A percentile compares a stretch with the other conserved stretches of the same genome.
These are phyloP conservation scores for Oryza glaberrima DNA, from an alignment of 176 grass and related monocot genomes.

Conservation along the genomic window DNA sequence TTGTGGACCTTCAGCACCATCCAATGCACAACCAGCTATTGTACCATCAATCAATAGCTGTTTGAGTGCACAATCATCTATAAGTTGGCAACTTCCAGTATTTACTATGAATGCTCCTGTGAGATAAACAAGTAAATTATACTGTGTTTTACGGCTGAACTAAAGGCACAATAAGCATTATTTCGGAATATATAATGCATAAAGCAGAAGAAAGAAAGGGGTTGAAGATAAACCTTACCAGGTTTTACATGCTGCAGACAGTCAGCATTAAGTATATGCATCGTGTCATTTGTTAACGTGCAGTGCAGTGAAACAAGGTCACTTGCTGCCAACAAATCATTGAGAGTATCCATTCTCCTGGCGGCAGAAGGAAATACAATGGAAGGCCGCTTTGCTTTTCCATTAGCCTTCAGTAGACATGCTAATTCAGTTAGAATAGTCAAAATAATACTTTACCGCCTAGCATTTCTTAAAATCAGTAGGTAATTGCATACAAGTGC, in stretches of 20 bases:
- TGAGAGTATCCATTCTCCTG: slow-evolving; percentile 96
- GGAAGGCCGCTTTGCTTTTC: slow-evolving; percentile 62
- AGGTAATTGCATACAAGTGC: neutral
- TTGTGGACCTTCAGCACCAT: slow-evolving; percentile 94
- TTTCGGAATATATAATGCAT: slow-evolving; percentile 28
- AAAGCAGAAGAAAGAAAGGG: slow-evolving; percentile 3
- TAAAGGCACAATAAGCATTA: neutral
- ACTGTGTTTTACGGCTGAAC: neutral
- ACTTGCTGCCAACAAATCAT: slow-evolving; percentile 90
- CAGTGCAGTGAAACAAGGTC: slow-evolving; percentile 98
- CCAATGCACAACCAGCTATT: slow-evolving; percentile 92
- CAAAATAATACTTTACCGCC: neutral
- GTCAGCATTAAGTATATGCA: slow-evolving; percentile 88
- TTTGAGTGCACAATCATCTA: slow-evolving; percentile 96
- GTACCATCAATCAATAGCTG: slow-evolving; percentile 91
- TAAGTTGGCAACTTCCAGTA: slow-evolving; percentile 89
- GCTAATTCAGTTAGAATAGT: slow-evolving; percentile 10
- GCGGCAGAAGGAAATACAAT: slow-evolving; percentile 86
- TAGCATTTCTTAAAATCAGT: neutral
- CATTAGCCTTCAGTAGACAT: slow-evolving; percentile 51
- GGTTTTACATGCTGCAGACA: slow-evolving; percentile 88
- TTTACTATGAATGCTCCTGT: slow-evolving; percentile 95
- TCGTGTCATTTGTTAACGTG: slow-evolving; percentile 77
- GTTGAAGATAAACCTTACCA: slow-evolving; percentile 50
- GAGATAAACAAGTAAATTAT: slow-evolving; percentile 19